phyloP scores from a whole-genome alignment of 1,284 basidiomycete genomes.

The Marasmius oreades region DNA sequence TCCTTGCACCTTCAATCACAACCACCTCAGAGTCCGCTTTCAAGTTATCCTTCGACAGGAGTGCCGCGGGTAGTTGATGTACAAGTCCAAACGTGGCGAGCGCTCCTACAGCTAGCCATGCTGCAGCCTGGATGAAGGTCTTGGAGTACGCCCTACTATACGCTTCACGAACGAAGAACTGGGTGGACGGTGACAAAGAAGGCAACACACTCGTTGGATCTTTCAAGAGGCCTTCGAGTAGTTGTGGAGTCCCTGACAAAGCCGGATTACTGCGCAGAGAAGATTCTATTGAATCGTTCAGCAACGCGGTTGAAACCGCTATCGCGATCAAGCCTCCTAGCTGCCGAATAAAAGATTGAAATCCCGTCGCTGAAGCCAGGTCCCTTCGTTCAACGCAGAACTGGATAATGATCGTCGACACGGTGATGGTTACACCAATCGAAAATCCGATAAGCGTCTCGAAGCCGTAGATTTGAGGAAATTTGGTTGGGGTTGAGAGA shows the following conservation, averaged over 20 bases:
- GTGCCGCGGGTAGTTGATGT: background rate
- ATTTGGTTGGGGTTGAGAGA: background rate
- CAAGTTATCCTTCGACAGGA: background rate
- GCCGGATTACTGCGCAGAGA: background rate
- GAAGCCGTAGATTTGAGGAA: background rate
- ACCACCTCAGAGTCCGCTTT: too few relatives aligned
- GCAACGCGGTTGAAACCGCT: background rate
- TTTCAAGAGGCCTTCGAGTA: background rate
- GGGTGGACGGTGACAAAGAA: background rate
- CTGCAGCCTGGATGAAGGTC: background rate
- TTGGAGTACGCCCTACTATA: background rate
- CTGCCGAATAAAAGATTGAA: background rate
- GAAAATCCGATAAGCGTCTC: conserved; percentile 1
- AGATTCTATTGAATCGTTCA: background rate
- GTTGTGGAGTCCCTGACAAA: background rate
- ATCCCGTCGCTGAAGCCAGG: background rate
- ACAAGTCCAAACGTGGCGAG: background rate
- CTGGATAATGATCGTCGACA: background rate
- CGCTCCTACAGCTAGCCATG: background rate
- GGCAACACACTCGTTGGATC: background rate
- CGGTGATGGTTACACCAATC: conserved; percentile 1
- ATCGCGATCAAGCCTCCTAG: background rate
- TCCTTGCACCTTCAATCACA: too few relatives aligned
- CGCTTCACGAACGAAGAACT: background rate
- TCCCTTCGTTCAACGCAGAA: background rate